Base-by-base conservation (phyloP, 2,329 filamentous ascomycete genomes). In the Aspergillus sp. region DNA sequence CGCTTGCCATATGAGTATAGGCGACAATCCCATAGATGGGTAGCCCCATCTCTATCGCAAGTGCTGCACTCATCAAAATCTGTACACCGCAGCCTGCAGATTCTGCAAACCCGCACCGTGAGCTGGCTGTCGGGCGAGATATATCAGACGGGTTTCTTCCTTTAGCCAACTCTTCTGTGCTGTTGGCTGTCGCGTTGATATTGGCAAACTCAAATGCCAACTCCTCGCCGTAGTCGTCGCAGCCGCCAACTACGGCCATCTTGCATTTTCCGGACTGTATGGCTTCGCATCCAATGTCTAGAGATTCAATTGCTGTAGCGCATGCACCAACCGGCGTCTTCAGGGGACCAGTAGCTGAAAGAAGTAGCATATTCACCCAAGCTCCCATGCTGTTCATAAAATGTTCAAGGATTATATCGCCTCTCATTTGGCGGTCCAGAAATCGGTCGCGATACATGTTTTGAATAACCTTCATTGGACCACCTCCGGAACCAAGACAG, bases 341-440 rank as follows among this genome's bases (percentile, higher is more conserved):
- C 82, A 98, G 96, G 33, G 93, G 91, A 64, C 93, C 93, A 51
- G 93, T 96, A 3, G 93, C 96, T 2, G 93, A 98, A 60, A 98
- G 82, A 64, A 98, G 82, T 77, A 98, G 82, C 93, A 98, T 98
- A 82, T 98, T 98, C 57, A 98, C 91, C 93, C 93, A 98, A n/a
- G 93, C 93, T 66, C 90, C 88, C 91, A 97, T 97, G 54, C 93
- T 98, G 83, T 98, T 98, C 84, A 98, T 96, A 82, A 98, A 98
- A 15, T 95, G 96, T 78, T 98, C 93, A 73, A 98, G 93, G 3
- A 98, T 85, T 73, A 98, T 96, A 71, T 98, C 93, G 77, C 73
- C 60, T 41, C 58, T 53, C 13, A 64, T 37, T 34, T 56, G 58
- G 9, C 61, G 61, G 79, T 98, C 93, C 63, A 96, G 83, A 85